Percentiles rank a stretch among this genome's conserved stretches.
Conservation (phyloP, 306 rosid species). For the Citrullus amarus region DNA sequence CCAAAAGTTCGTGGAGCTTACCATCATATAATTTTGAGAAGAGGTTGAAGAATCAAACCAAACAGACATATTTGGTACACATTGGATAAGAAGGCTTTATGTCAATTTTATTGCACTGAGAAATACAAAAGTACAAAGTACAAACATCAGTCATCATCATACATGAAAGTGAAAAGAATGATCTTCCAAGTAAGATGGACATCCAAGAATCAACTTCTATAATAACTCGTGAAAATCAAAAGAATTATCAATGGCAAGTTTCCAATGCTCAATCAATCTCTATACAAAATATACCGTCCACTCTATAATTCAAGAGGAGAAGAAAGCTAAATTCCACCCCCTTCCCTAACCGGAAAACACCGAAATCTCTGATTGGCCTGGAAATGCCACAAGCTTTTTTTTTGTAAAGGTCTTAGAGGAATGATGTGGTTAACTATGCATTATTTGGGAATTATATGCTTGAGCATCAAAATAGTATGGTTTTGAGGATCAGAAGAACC, state of each 20-base stretch:
- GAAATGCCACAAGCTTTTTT: background rate
- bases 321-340: background rate
- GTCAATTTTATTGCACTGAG: background rate
- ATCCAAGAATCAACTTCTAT: background rate
- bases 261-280: background rate
- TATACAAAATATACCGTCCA: background rate
- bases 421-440: slow-evolving; percentile 13
- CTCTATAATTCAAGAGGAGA: background rate
- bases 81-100: background rate
- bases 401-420: slow-evolving; percentile 14
- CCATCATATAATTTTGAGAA: too few relatives aligned
- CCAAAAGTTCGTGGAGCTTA: too few relatives aligned
- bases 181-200: background rate
- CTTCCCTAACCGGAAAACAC: background rate
- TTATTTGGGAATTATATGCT: background rate
- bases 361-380: background rate
- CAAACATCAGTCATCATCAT: background rate
- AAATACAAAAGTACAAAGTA: background rate
- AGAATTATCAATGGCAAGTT: background rate
- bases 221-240: background rate
- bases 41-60: too few relatives aligned
- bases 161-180: background rate
- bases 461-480: slow-evolving; percentile 56
- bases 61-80: background rate
- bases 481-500: slow-evolving; percentile 78